Evolutionary conservation across 2,329 filamentous ascomycete genomes (phyloP), one percentile per base, ranked within the genome.

Genomic region (Claviceps maximensis): DNA sequence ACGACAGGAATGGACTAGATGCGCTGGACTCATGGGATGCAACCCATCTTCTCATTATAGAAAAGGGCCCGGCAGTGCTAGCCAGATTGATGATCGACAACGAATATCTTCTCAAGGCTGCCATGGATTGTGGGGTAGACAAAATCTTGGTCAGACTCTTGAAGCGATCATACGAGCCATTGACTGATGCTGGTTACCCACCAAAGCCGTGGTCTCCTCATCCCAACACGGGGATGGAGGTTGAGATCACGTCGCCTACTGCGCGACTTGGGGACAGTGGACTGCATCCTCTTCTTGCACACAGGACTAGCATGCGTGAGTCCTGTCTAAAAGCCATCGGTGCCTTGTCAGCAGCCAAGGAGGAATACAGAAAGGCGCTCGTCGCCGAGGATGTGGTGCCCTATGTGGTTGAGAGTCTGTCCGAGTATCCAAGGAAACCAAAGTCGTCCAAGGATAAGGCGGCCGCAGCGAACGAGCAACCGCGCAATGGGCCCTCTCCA

Each of bases 321-420:
- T 84, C 80, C 49, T 79, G 83, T 1, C 70, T 97, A 19, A 83
- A 84, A 61, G 89, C 89, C 1, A 72, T 97, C 53, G 87, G 87
- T n/a, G 85, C 89, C 2, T 73, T 97, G 50, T 82, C 87, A 1
- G 81, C 87, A 2, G 84, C 85, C 60, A 89, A 89, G 61, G 89
- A 97, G 59, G 81, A 86, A 25, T 88, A 91, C 62, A 79, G 90
- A 45, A 95, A 94, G 63, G 77, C 79, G 0, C 79, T 97, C 47
- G 86, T 93, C 51, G 84, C 90, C 25, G 81, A 87, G 60, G 88
- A 89, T n/a, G 79, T 87, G 49, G 76, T 95, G 46, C 78, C 82
- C 1, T 89, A 86, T 63, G 83, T 97, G 50, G 84, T 94, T 44
- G 87, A 95, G 60, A 93, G 89, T 0, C 76, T 97, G 46, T 69